phyloP scores from a whole-genome alignment of 306 rosid genomes.

The Canavalia gladiata region DNA sequence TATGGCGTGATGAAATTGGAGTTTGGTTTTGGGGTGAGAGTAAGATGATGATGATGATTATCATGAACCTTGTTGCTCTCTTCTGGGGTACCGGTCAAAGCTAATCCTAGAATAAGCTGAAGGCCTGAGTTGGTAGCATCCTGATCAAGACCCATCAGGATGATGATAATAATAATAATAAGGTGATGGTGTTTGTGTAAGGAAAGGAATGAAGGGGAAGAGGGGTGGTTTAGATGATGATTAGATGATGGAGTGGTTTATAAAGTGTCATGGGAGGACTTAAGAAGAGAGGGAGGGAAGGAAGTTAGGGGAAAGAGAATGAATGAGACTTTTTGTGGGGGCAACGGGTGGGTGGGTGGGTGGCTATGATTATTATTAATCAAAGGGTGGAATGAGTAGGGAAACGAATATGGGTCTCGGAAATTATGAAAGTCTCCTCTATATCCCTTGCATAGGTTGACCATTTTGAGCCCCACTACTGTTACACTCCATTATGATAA shows the following conservation, averaged over 20 bases:
- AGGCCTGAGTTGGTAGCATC: conserved; percentile 67
- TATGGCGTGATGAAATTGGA: not conserved
- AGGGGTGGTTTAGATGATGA: conserved; percentile 36
- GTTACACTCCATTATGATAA: conserved; percentile 58
- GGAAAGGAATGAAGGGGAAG: not conserved
- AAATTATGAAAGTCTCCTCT: conserved; percentile 54
- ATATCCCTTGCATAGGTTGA: conserved; percentile 82
- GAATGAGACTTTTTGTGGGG: conserved; percentile 78
- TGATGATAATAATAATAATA: not conserved
- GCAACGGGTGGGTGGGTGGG: conserved; percentile 89
- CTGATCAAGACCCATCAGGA: conserved; percentile 68
- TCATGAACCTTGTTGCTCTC: conserved; percentile 38
- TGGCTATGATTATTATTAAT: conserved; percentile 82
- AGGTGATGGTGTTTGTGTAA: not conserved
- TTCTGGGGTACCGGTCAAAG: conserved; percentile 47
- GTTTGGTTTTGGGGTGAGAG: conserved; percentile 16
- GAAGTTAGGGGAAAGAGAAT: conserved; percentile 54
- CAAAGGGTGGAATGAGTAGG: conserved; percentile 75
- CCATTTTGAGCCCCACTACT: conserved; percentile 83
- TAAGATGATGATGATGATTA: not conserved
- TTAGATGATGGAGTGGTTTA: conserved; percentile 54
- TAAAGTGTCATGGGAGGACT: conserved; percentile 55
- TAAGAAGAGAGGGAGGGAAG: conserved; percentile 53
- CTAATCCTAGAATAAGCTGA: conserved; percentile 71
- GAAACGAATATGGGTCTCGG: conserved; percentile 64